These are phyloP conservation scores for Umbelopsis vinacea DNA, from an alignment of 192 early-diverging fungal species.

Conservation along the genomic window DNA sequence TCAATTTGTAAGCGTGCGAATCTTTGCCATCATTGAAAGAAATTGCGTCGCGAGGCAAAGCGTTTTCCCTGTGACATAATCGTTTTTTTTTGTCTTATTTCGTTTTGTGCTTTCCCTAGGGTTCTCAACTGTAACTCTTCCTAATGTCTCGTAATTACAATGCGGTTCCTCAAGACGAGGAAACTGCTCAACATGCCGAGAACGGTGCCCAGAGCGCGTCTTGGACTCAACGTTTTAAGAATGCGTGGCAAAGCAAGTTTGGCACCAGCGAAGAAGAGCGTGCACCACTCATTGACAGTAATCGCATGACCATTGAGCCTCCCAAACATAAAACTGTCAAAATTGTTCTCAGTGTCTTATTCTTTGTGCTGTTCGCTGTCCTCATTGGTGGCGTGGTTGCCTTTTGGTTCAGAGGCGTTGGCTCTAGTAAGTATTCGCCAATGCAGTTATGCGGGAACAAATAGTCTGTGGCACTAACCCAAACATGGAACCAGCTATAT, in stretches of 20 bases:
- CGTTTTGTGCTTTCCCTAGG: neutral
- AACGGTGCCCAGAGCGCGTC: neutral
- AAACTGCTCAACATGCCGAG: constrained; percentile 18
- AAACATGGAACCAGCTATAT: neutral
- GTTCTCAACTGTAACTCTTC: neutral
- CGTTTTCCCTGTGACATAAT: constrained; percentile 12
- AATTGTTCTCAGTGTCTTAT: constrained; percentile 6
- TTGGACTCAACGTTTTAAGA: constrained; percentile 13
- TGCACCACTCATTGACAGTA: constrained; percentile 27
- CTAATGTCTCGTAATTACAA: constrained; percentile 14
- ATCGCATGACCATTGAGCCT: constrained; percentile 30
- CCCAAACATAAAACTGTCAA: constrained; percentile 24
- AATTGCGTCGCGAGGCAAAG: constrained; percentile 18
- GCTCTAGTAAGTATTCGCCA: neutral
- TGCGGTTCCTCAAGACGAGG: constrained; percentile 16
- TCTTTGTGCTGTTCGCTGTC: constrained; percentile 16
- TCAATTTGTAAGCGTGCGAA: constrained; percentile 21
- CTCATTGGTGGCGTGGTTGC: constrained; percentile 8
- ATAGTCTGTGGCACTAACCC: neutral
- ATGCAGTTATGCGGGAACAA: neutral
- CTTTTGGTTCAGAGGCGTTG: constrained; percentile 11
- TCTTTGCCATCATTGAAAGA: constrained; percentile 6
- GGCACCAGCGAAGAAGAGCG: constrained; percentile 1
- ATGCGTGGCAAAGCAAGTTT: constrained; percentile 2
- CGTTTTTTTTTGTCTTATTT: constrained; percentile 2